Conservation (phyloP, 768 basidiomycete genomes). For the Leccinum subgranulosum region DNA sequence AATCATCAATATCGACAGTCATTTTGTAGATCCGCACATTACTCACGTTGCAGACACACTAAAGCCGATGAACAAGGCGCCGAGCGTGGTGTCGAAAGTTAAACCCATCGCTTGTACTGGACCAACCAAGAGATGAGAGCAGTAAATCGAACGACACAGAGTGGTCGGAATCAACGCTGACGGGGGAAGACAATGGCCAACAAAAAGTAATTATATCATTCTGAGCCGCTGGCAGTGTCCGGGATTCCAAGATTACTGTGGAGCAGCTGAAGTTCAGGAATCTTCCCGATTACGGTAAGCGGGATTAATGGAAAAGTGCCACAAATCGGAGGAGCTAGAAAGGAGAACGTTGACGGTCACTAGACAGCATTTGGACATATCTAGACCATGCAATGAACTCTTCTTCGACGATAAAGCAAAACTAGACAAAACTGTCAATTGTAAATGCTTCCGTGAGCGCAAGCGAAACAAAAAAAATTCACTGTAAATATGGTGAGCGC, state of each 20-base stretch:
- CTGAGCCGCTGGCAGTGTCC: not conserved
- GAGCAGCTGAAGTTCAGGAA: not conserved
- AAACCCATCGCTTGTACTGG: constrained; percentile 15
- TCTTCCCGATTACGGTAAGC: not conserved
- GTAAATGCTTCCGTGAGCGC: not conserved
- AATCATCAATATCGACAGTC: constrained; percentile 23
- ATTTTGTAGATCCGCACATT: not conserved
- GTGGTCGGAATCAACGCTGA: constrained; percentile 4
- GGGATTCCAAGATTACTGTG: not conserved
- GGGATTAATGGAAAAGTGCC: not conserved
- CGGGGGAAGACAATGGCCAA: constrained; percentile 6
- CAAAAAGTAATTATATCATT: not conserved
- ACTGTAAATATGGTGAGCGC: not conserved
- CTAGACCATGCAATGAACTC: not conserved
- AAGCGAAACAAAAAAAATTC: no score
- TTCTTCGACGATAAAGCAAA: not conserved
- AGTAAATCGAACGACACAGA: not conserved
- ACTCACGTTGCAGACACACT: constrained; percentile 41
- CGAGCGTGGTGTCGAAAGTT: constrained; percentile 48
- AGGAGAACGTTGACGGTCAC: not conserved
- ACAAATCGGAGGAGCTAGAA: not conserved
- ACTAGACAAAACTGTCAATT: not conserved
- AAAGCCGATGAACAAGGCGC: constrained; percentile 61
- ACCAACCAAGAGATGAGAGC: not conserved
- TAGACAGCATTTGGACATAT: not conserved